Evolutionary conservation across 495 filamentous ascomycete genomes (phyloP), one percentile per base, ranked within the genome.

Genomic region (Penicillium nucicola): DNA sequence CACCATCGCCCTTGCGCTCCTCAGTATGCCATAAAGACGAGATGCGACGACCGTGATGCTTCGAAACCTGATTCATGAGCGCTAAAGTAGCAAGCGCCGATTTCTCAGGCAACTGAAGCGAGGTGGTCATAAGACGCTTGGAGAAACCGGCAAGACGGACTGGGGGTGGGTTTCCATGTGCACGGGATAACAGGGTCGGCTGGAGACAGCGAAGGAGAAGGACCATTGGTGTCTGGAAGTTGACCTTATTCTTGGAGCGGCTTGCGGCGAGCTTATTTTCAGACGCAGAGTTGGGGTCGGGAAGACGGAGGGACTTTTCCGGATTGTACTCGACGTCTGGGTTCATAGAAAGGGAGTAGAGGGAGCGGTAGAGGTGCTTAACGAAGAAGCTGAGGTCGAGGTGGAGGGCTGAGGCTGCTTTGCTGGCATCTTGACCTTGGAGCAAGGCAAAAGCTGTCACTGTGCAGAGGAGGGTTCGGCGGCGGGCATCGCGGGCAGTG

Each of bases 311-410:
- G 13, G 90, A 87, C 60, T 89, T 92, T 33, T 83, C 77, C 22
- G 76, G 68, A 65, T 86, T 86, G 58, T 85, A 79, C 66, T 97
- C 95, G 54, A 97, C 82, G 61, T 96, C 90, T 0, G 93, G 76
- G 64, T 92, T 86, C 23, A 91, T 77, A 10, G 85, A 81, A 15
- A 93, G 79, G 11, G 84, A 76, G 55, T 92, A 77, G 2, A 98
- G 82, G 13, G 83, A 85, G 45, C 84, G 83, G 77, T 95, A 97
- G 36, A 97, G 88, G 65, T 96, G 88, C 28, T 86, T 87, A 62
- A 87, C 89, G 79, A 98, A 98, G 80, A 92, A 96, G 59, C 84
- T 87, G 17, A 98, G 81, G 66, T 98, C 95, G 25, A 98, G 84
- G 54, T 89, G 84, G 3, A 97, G 82, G 8, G 71, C 59, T 14